phyloP scores from a whole-genome alignment of 176 grass and related monocot genomes.

The Oryza nivara region DNA sequence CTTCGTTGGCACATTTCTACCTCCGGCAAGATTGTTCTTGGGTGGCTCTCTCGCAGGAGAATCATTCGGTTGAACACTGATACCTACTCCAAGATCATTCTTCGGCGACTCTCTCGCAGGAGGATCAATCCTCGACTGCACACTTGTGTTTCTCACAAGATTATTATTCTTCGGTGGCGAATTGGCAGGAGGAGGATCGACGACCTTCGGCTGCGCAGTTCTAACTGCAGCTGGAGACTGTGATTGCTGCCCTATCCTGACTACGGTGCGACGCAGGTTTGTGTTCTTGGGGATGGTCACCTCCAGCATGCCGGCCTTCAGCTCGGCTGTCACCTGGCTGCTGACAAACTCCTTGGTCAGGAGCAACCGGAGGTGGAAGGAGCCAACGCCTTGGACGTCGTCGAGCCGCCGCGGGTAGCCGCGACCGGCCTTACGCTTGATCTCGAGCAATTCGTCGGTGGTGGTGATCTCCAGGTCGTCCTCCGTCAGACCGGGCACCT shows the following conservation, averaged over 20 bases:
- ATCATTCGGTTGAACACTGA: rapidly evolving
- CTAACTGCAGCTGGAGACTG: no score
- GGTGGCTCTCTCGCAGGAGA: no score
- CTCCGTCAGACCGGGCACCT: constrained; percentile 35
- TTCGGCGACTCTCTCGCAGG: no score
- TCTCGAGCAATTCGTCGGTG: constrained; percentile 23
- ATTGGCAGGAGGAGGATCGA: no score
- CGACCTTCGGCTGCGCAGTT: no score
- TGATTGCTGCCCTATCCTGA: not conserved
- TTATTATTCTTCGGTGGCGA: no score
- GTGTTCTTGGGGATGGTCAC: constrained; percentile 15
- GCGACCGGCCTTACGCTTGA: constrained; percentile 14
- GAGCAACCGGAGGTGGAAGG: constrained; percentile 38
- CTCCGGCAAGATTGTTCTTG: rapidly evolving
- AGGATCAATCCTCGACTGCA: no score
- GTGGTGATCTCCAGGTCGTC: constrained; percentile 24
- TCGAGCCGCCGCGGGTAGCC: not conserved
- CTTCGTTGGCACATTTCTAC: rapidly evolving
- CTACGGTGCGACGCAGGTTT: not conserved
- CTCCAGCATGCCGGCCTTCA: constrained; percentile 44
- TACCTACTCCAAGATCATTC: no score
- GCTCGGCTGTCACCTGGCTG: not conserved
- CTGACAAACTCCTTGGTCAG: constrained; percentile 24
- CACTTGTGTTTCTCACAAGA: no score
- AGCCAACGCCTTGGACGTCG: constrained; percentile 39